Evolutionary conservation across 805 yeast species (phyloP), one percentile per base, ranked within the genome.

Genomic region (Maudiozyma turicensis): DNA sequence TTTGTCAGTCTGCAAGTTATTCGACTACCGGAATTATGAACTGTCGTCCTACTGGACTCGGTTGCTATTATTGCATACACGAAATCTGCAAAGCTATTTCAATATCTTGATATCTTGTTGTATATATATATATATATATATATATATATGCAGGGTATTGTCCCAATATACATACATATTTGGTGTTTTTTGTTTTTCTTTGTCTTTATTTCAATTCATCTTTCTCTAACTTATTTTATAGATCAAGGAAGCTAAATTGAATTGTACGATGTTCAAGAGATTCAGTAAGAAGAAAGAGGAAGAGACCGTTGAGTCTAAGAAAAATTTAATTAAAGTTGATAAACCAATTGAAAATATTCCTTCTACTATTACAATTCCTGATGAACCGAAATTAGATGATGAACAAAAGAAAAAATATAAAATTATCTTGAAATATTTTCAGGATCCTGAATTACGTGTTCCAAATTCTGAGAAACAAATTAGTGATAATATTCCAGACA

Each of bases 391-490:
- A 31, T 70, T 90, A 40, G 69, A 77, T 1, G 61, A 61, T 2
- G 82, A 75, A 30, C 84, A 93, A 64, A 65, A 72, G 53, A 65
- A 62, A 26, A 82, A 82, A 68, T 90, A 84, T 59, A 54, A 67
- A n/a, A 61, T 65, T n/a, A 85, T 90, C 4, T 70, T 82, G 49
- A 63, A 69, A 43, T 81, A 86, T 66, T 86, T 88, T 64, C 74
- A 73, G 51, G 60, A 76, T 53, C 71, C 78, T n/a, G 77, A 68
- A 5, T 63, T 84, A 45, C 62, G 58, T 28, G 61, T 83, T 10
- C 80, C 85, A 1, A 61, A 68, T 10, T 67, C 67, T 26, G 86
- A 81, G 58, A 73, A 74, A 26, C 54, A 64, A 20, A 51, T 62
- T 32, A 45, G 56, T 20, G 55, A 55, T 30, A 62, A 64, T 1